phyloP scores from a whole-genome alignment of 2,329 filamentous ascomycete species.

The Ophiostoma quercus region DNA sequence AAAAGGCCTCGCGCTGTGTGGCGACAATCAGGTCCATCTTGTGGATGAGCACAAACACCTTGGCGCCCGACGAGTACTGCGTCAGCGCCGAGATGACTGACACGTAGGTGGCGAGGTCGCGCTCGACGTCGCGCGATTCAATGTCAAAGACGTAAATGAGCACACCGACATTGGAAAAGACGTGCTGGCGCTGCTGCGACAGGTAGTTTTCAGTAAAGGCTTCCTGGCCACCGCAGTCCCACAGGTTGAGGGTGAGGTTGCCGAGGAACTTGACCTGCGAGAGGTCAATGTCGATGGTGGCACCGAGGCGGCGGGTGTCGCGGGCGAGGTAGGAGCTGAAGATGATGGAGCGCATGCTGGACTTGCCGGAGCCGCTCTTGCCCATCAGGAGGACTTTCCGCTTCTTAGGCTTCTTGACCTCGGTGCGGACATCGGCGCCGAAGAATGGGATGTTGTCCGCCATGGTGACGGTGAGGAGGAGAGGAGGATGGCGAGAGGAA shows the following conservation, averaged over 20 bases:
- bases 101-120: slow-evolving; percentile 86
- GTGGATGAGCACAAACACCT: slow-evolving; percentile 93
- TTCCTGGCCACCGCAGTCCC: slow-evolving; percentile 98
- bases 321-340: slow-evolving; percentile 98
- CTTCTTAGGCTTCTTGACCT: slow-evolving; percentile 68
- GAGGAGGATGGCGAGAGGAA: neutral
- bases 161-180: slow-evolving; percentile 94
- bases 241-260: slow-evolving; percentile 92
- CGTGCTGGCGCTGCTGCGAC: slow-evolving; percentile 87
- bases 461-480: neutral
- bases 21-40: slow-evolving; percentile 96
- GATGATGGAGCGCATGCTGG: slow-evolving; percentile 96
- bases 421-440: slow-evolving; percentile 30
- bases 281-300: slow-evolving; percentile 96
- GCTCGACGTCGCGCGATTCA: slow-evolving; percentile 88
- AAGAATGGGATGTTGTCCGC: slow-evolving; percentile 21
- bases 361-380: slow-evolving; percentile 95
- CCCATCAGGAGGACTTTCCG: slow-evolving; percentile 88
- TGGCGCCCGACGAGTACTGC: slow-evolving; percentile 74
- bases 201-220: slow-evolving; percentile 99
- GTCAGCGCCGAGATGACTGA: slow-evolving; percentile 82
- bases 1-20: slow-evolving; percentile 71
- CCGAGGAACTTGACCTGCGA: slow-evolving; percentile 98
- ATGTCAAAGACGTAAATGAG: slow-evolving; percentile 99
- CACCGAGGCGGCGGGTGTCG: slow-evolving; percentile 86